These are phyloP conservation scores for Phytophthora cactorum DNA, from an alignment of 352 stramenopile species.

Conservation along the genomic window DNA sequence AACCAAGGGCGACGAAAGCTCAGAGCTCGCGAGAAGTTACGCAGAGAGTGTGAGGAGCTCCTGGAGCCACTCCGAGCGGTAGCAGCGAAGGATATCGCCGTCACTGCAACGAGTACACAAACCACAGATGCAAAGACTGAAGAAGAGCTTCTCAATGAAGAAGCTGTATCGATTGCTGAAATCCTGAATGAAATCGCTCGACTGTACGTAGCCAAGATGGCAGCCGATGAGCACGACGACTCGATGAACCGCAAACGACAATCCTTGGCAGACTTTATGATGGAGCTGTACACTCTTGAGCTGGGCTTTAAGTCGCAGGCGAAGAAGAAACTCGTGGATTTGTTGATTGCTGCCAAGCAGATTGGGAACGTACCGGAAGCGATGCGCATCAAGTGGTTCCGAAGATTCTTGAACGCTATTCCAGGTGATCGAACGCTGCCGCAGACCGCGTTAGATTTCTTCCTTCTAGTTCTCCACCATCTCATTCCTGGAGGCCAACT, in stretches of 20 bases:
- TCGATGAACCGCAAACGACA: constrained; percentile 41
- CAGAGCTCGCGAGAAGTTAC: constrained; percentile 45
- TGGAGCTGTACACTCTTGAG: constrained; percentile 68
- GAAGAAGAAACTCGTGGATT: constrained; percentile 56
- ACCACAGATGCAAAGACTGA: constrained; percentile 6
- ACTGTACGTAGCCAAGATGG: constrained; percentile 70
- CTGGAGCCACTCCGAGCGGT: constrained; percentile 26
- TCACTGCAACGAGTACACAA: not conserved
- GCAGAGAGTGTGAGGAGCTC: constrained; percentile 47
- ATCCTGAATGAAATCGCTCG: constrained; percentile 65
- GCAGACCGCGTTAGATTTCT: constrained; percentile 64
- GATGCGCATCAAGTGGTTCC: constrained; percentile 71
- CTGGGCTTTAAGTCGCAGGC: constrained; percentile 67
- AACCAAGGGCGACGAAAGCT: constrained; percentile 43
- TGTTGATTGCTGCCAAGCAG: constrained; percentile 56
- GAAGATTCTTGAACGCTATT: constrained; percentile 55
- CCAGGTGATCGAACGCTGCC: constrained; percentile 39
- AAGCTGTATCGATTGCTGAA: constrained; percentile 30
- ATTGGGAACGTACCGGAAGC: constrained; percentile 49
- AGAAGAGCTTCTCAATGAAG: constrained; percentile 20
- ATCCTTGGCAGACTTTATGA: constrained; percentile 53
- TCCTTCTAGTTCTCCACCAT: constrained; percentile 51
- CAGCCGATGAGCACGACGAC: constrained; percentile 48
- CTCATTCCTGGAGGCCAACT: constrained; percentile 54
- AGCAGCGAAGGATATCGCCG: constrained; percentile 12